These are phyloP conservation scores for Spatholobus suberectus DNA, from an alignment of 306 rosid species.

Conservation along the genomic window DNA sequence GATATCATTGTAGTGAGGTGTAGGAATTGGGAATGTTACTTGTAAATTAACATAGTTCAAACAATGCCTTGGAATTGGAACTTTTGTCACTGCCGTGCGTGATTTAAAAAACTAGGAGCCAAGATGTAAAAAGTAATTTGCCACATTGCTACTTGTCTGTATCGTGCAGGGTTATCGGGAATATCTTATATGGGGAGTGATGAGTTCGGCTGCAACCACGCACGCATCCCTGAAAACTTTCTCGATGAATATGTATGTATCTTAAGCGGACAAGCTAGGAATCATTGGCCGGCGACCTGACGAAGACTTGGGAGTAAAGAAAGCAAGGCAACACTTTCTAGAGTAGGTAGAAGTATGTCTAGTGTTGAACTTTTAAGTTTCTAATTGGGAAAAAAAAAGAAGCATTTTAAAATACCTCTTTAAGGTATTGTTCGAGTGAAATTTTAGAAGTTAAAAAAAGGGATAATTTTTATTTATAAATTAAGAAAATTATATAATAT, in stretches of 20 bases:
- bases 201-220: background rate
- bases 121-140: background rate
- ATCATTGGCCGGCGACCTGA: background rate
- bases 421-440: too few relatives aligned
- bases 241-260: background rate
- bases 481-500: too few relatives aligned
- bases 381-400: background rate
- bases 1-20: background rate
- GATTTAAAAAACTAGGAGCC: background rate
- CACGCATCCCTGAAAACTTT: background rate
- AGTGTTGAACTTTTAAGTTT: background rate
- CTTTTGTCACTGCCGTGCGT: background rate
- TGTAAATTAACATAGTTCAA: background rate
- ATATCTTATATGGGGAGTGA: background rate
- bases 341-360: background rate
- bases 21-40: background rate
- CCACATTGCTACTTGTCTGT: background rate
- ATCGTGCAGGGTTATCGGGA: background rate
- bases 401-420: too few relatives aligned
- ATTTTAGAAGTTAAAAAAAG: too few relatives aligned
- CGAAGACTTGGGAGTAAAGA: background rate
- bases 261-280: slow-evolving; percentile 15
- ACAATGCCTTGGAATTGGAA: slow-evolving; percentile 15
- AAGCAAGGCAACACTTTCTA: slow-evolving; percentile 1
- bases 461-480: too few relatives aligned